These are phyloP conservation scores for Fomitopsis pulvina DNA, from an alignment of 768 basidiomycete species.

Conservation along the genomic window DNA sequence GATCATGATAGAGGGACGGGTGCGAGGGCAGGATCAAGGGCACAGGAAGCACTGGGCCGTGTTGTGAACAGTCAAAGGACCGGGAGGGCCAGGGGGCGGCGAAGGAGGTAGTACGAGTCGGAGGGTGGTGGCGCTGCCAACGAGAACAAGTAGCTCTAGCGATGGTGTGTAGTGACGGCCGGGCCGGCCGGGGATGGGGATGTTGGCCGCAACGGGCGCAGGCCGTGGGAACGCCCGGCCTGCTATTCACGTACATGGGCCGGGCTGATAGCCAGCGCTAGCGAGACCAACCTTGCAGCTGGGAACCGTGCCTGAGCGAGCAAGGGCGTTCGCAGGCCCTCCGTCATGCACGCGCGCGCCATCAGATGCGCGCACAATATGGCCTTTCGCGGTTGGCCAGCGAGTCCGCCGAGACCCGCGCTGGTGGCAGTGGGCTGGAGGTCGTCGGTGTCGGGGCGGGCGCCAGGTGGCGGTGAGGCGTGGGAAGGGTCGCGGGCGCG, in stretches of 20 bases:
- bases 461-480: constrained; percentile 1
- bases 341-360: neutral
- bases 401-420: neutral
- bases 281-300: neutral
- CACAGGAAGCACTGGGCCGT: neutral
- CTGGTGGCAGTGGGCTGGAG: neutral
- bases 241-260: neutral
- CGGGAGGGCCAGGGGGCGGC: neutral
- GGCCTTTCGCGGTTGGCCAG: neutral
- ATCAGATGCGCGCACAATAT: constrained; percentile 4
- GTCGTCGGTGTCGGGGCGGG: constrained; percentile 8
- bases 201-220: too few species aligned
- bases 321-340: neutral
- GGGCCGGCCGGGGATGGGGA: too few species aligned
- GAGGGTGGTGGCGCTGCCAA: neutral
- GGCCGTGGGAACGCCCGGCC: neutral
- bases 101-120: neutral
- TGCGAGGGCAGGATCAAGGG: neutral
- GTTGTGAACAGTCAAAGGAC: constrained; percentile 1
- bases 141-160: too few species aligned
- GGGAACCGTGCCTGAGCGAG: constrained; percentile 3
- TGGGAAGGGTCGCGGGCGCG: constrained; percentile 7
- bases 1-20: constrained; percentile 1
- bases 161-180: too few species aligned
- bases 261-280: neutral